Evolutionary conservation across 208 protist species (phyloP).

Genomic region (Wallacemonas collosoma): DNA sequence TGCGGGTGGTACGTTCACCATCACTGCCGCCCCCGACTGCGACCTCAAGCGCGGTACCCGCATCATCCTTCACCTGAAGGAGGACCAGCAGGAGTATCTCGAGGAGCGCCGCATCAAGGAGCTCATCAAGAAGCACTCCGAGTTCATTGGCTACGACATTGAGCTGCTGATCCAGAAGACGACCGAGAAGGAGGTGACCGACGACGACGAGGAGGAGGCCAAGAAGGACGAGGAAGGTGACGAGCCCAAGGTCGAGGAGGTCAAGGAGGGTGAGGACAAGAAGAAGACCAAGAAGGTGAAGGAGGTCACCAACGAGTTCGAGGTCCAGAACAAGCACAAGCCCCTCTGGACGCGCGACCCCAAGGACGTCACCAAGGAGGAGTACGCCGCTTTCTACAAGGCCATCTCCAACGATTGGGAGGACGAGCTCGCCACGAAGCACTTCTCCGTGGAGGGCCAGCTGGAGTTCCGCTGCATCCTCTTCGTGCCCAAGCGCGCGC

Average conservation of each 20-base stretch:
- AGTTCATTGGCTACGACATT: conserved; percentile 99
- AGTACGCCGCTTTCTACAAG: conserved; percentile 99
- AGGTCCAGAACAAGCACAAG: conserved; percentile 98
- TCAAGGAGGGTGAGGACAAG: conserved; percentile 87
- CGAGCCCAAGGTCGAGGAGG: conserved; percentile 87
- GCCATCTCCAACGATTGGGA: conserved; percentile 91
- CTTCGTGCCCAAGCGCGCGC: conserved; percentile 94
- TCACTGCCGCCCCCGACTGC: conserved; percentile 82
- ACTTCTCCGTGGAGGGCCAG: conserved; percentile 97
- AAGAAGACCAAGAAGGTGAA: conserved; percentile 84
- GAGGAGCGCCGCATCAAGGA: conserved; percentile 97
- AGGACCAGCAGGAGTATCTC: conserved; percentile 96
- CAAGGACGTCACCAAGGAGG: conserved; percentile 97
- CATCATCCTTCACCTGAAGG: conserved; percentile 98
- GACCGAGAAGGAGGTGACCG: conserved; percentile 94
- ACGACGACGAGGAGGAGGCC: conserved; percentile 92
- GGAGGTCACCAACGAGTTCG: conserved; percentile 88
- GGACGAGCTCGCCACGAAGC: conserved; percentile 92
- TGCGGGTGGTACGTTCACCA: conserved; percentile 98
- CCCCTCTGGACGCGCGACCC: conserved; percentile 98
- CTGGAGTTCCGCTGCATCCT: conserved; percentile 97
- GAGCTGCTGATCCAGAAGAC: conserved; percentile 93
- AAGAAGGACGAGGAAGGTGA: conserved; percentile 81
- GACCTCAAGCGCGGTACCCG: conserved; percentile 95
- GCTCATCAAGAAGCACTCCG: conserved; percentile 99